phyloP scores from a whole-genome alignment of 352 stramenopile species.

The Globisporangium alternatum region DNA sequence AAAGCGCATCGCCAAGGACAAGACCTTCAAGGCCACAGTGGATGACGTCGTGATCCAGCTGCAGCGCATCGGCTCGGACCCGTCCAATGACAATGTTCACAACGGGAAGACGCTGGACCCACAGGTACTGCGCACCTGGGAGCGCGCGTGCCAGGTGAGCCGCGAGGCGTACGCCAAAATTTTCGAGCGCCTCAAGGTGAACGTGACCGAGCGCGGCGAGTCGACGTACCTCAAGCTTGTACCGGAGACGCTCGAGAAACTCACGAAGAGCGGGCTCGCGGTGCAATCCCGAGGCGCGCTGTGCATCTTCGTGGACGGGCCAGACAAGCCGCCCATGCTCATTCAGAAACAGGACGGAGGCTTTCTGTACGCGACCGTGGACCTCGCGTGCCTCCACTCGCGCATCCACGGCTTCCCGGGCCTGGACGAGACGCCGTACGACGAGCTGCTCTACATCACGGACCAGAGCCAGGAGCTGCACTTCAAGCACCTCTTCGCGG shows the following conservation, averaged over 20 bases:
- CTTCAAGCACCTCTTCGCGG: slow-evolving; percentile 77
- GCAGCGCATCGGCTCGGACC: slow-evolving; percentile 43
- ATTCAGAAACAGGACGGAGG: slow-evolving; percentile 79
- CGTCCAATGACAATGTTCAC: not conserved
- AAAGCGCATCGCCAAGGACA: slow-evolving; percentile 31
- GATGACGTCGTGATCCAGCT: slow-evolving; percentile 70
- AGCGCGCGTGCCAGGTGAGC: slow-evolving; percentile 66
- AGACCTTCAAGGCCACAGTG: slow-evolving; percentile 57
- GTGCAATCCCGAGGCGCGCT: slow-evolving; percentile 61
- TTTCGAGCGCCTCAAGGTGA: slow-evolving; percentile 63
- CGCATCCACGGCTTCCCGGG: slow-evolving; percentile 70
- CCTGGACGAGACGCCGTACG: slow-evolving; percentile 63
- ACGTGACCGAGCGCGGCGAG: slow-evolving; percentile 67
- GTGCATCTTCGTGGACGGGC: slow-evolving; percentile 71
- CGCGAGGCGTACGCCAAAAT: slow-evolving; percentile 60
- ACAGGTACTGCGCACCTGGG: slow-evolving; percentile 49
- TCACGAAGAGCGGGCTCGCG: slow-evolving; percentile 44
- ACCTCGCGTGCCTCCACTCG: slow-evolving; percentile 68
- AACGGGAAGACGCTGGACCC: slow-evolving; percentile 29
- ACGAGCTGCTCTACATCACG: slow-evolving; percentile 81
- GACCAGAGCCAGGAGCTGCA: slow-evolving; percentile 79
- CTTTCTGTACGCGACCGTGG: slow-evolving; percentile 77
- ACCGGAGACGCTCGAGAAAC: slow-evolving; percentile 34
- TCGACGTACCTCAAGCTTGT: slow-evolving; percentile 75
- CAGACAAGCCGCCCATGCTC: slow-evolving; percentile 75